Evolutionary conservation across 2,329 filamentous ascomycete species (phyloP).

Genomic region (Pseudogymnoascus sp.): DNA sequence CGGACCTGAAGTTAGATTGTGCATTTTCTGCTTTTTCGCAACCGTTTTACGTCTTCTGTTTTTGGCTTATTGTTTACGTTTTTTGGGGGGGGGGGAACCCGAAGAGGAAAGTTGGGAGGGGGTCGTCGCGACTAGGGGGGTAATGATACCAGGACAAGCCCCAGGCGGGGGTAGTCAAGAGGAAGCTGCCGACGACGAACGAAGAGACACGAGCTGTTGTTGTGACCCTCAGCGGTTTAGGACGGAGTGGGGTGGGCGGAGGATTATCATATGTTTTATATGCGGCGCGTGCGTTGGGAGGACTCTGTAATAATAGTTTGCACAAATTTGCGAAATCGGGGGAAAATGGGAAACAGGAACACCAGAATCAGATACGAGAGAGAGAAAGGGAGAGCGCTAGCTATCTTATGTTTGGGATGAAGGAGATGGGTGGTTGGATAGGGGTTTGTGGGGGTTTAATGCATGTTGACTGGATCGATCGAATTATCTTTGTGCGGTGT

Average conservation of each 20-base stretch:
- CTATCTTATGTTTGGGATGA: background rate
- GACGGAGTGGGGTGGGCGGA: background rate
- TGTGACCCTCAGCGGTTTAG: background rate
- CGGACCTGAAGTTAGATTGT: background rate
- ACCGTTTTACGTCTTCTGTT: background rate
- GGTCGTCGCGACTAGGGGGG: background rate
- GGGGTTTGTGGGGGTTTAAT: background rate
- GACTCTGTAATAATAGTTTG: background rate
- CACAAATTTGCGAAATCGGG: background rate
- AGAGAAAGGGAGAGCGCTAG: background rate
- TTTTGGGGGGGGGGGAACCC: background rate
- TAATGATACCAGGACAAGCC: background rate
- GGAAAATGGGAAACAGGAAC: background rate
- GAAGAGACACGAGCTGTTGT: background rate
- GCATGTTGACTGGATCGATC: background rate
- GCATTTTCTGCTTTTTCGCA: background rate
- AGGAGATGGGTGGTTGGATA: no score
- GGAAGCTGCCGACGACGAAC: background rate
- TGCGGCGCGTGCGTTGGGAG: background rate
- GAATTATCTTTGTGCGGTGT: background rate
- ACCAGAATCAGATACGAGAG: background rate
- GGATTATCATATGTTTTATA: background rate
- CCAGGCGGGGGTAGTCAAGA: background rate
- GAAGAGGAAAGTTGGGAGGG: background rate
- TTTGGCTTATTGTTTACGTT: background rate